Percentiles rank a stretch among this genome's conserved stretches.
phyloP scores from a whole-genome alignment of 768 basidiomycete species.

The Dentipellis fragilis region DNA sequence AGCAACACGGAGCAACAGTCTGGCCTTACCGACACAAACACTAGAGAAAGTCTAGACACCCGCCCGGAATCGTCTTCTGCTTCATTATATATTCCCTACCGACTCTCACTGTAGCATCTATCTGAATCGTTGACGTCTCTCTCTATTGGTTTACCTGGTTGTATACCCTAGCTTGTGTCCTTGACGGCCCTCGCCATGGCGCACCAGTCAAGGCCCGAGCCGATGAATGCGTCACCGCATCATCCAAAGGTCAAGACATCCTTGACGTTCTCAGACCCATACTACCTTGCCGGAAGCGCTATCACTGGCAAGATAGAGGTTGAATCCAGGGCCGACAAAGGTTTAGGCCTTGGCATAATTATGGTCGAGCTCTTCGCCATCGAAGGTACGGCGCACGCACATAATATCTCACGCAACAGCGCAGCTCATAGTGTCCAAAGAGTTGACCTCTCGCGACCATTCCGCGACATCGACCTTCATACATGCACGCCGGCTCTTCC shows the following conservation, averaged over 20 bases:
- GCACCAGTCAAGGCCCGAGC: constrained; percentile 35
- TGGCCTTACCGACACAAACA: not conserved
- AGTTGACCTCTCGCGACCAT: constrained; percentile 68
- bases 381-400: constrained; percentile 40
- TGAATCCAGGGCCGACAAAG: constrained; percentile 64
- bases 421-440: constrained; percentile 24
- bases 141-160: not conserved
- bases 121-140: too few relatives aligned
- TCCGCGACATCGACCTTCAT: constrained; percentile 74
- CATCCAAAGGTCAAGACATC: constrained; percentile 74
- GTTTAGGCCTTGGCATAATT: constrained; percentile 64
- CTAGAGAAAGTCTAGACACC: not conserved
- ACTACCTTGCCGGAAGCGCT: constrained; percentile 55
- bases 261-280: constrained; percentile 44
- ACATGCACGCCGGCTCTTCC: constrained; percentile 61
- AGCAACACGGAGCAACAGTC: not conserved
- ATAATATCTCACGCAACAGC: too few relatives aligned
- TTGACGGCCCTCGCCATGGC: constrained; percentile 5
- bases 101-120: too few relatives aligned
- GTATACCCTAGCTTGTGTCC: not conserved
- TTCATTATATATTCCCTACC: too few relatives aligned
- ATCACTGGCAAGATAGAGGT: constrained; percentile 72
- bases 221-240: constrained; percentile 75
- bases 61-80: not conserved
- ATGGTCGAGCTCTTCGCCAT: constrained; percentile 70